phyloP scores from a whole-genome alignment of 2,329 filamentous ascomycete species.

The Exophiala spinifera region DNA sequence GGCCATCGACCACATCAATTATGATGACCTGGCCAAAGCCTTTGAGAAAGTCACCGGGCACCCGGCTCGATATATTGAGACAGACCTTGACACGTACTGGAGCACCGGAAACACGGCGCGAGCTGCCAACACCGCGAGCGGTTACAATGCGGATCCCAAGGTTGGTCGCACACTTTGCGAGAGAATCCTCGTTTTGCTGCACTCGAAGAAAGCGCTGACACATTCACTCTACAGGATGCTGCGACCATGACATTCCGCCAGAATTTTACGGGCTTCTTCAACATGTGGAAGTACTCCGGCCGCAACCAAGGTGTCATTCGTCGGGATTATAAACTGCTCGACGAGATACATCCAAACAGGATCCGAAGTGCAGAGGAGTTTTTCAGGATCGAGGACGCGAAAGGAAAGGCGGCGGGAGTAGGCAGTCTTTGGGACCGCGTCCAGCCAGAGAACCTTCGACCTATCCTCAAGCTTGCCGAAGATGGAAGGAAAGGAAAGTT shows the following conservation, averaged over 20 bases:
- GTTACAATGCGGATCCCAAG: slow-evolving; percentile 37
- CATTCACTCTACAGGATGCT: slow-evolving; percentile 28
- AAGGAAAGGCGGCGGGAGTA: slow-evolving; percentile 13
- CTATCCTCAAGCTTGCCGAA: slow-evolving; percentile 24
- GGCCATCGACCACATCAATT: slow-evolving; percentile 43
- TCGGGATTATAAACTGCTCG: slow-evolving; percentile 50
- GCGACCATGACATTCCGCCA: slow-evolving; percentile 41
- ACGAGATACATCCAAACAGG: slow-evolving; percentile 52
- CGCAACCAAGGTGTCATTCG: slow-evolving; percentile 43
- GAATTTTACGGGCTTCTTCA: slow-evolving; percentile 55
- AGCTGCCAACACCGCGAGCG: slow-evolving; percentile 33
- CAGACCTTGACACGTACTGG: slow-evolving; percentile 38
- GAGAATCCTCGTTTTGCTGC: too few species aligned
- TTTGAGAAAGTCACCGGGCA: slow-evolving; percentile 46
- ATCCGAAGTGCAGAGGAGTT: slow-evolving; percentile 51
- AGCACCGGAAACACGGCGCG: slow-evolving; percentile 19
- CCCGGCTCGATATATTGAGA: slow-evolving; percentile 42
- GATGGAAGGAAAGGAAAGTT: slow-evolving; percentile 20
- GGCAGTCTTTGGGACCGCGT: slow-evolving; percentile 26
- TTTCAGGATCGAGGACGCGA: slow-evolving; percentile 35
- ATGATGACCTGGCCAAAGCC: slow-evolving; percentile 40
- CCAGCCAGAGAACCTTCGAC: slow-evolving; percentile 21
- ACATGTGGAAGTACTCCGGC: slow-evolving; percentile 43
- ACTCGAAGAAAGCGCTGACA: neutral
- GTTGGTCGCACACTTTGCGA: neutral